Percentiles rank a stretch among this genome's conserved stretches.
Conservation (phyloP, 1,284 basidiomycete genomes). For the Leccinum fallax region DNA sequence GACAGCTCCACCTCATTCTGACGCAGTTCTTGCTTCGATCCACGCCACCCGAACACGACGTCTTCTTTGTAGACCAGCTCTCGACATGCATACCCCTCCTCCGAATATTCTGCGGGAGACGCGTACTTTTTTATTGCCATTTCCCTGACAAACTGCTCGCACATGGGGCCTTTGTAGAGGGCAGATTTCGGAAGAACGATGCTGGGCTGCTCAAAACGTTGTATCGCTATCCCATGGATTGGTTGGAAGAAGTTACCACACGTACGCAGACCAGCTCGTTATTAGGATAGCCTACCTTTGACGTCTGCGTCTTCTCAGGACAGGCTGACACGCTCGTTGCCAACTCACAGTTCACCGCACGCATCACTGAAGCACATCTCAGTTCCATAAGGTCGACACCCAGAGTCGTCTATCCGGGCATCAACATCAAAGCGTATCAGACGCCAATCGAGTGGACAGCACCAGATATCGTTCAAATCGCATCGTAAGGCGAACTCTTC, state of each 20-base stretch:
- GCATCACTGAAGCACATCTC: slow-evolving; percentile 81
- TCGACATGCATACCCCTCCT: slow-evolving; percentile 83
- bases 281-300: neutral
- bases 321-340: slow-evolving; percentile 90
- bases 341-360: slow-evolving; percentile 89
- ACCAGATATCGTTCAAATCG: slow-evolving; percentile 56
- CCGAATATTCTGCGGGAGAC: slow-evolving; percentile 63
- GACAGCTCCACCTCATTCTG: slow-evolving; percentile 80
- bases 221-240: slow-evolving; percentile 90
- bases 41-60: slow-evolving; percentile 62
- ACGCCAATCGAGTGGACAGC: slow-evolving; percentile 43
- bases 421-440: slow-evolving; percentile 77
- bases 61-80: slow-evolving; percentile 95
- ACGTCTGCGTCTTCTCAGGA: slow-evolving; percentile 44
- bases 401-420: slow-evolving; percentile 89
- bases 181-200: slow-evolving; percentile 38
- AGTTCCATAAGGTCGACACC: slow-evolving; percentile 65
- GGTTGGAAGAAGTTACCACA: slow-evolving; percentile 88
- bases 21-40: slow-evolving; percentile 54
- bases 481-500: slow-evolving; percentile 58
- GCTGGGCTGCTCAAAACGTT: slow-evolving; percentile 62
- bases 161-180: slow-evolving; percentile 73
- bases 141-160: slow-evolving; percentile 95
- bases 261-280: slow-evolving; percentile 48
- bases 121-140: slow-evolving; percentile 97